Percentiles rank a stretch among this genome's conserved stretches.
These are phyloP conservation scores for Boletus reticuloceps DNA, from an alignment of 768 basidiomycete genomes.

Conservation along the genomic window DNA sequence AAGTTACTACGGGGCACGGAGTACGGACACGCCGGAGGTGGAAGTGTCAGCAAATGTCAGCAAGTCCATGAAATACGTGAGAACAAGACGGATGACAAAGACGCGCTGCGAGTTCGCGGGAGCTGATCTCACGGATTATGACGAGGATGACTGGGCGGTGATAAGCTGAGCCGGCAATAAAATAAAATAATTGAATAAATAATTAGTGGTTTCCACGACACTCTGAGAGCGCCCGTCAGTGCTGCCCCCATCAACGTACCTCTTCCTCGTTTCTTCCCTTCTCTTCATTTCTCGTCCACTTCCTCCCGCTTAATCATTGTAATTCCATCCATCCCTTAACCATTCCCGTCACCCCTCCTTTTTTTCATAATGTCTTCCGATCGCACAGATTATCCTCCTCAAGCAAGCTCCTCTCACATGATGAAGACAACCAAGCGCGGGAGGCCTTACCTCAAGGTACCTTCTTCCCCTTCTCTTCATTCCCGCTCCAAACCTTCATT, in stretches of 20 bases:
- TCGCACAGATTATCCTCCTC: slow-evolving; percentile 38
- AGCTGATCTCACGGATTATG: not conserved
- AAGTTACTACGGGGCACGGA: no score
- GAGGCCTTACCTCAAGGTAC: slow-evolving; percentile 88
- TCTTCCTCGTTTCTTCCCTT: slow-evolving; percentile 31
- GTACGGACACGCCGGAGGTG: no score
- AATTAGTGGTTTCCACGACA: slow-evolving; percentile 27
- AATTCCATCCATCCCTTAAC: slow-evolving; percentile 17
- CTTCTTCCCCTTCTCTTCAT: slow-evolving; percentile 9
- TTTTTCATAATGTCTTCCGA: slow-evolving; percentile 40
- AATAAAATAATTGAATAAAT: not conserved
- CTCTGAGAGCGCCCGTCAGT: slow-evolving; percentile 15
- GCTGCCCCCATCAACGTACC: slow-evolving; percentile 20
- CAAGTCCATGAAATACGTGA: no score
- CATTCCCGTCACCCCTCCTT: slow-evolving; percentile 14
- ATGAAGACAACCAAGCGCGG: slow-evolving; percentile 99
- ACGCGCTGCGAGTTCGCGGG: no score
- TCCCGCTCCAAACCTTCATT: not conserved
- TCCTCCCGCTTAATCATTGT: slow-evolving; percentile 22
- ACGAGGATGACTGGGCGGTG: no score
- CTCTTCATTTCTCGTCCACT: slow-evolving; percentile 28
- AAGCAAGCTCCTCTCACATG: slow-evolving; percentile 82
- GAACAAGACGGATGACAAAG: no score
- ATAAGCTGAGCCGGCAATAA: not conserved
- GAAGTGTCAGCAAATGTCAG: no score